Base-by-base conservation (phyloP, 768 basidiomycete genomes). In the Boletus rubroflammeus region DNA sequence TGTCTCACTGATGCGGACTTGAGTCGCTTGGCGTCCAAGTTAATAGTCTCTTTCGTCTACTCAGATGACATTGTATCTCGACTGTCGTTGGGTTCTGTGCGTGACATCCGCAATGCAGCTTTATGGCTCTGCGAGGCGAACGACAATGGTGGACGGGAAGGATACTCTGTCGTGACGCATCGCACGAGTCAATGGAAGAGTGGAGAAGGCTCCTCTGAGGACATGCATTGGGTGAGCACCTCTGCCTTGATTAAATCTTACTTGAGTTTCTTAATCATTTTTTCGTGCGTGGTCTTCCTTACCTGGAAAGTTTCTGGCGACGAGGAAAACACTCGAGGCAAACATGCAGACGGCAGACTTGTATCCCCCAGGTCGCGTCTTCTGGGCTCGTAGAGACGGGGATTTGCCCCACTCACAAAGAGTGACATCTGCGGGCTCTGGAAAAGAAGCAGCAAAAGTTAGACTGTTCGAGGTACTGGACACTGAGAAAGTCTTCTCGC, bases 281-380 rank as follows among this genome's bases (percentile, higher is more conserved):
- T 35, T 48, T 46, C 11, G 10, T 17, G 31, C 36, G 19, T 31
- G 19, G 23, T 36, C 3, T 34, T 28, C 28, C 25, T 47, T 50
- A 8, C 41, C 31, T 42, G 39, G 23, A 44, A 51, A 92, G 90
- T 90, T 93, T 63, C 74, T 92, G 36, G 81, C 88, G 0, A 80
- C 88, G 54, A 82, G 90, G 42, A 92, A 89, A 75, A 91, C 90
- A 3, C 77, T 93, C 0, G 88, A 92, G 67, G 90, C 89, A 42
- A 90, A 88, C 55, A 92, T 93, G 90, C 79, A 82, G 46, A 81
- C 78, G 74, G 72, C 81, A 3, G 78, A 84, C 59, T 78, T 90
- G 67, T 90, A 81, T 57, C 90, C 90, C 13, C 86, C 90, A 0
- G 90, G 89, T 3, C 78, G 83, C 8, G 83, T 92, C 15, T 76